Conservation (phyloP, 2,329 filamentous ascomycete species). For the Lizonia empirigonia region DNA sequence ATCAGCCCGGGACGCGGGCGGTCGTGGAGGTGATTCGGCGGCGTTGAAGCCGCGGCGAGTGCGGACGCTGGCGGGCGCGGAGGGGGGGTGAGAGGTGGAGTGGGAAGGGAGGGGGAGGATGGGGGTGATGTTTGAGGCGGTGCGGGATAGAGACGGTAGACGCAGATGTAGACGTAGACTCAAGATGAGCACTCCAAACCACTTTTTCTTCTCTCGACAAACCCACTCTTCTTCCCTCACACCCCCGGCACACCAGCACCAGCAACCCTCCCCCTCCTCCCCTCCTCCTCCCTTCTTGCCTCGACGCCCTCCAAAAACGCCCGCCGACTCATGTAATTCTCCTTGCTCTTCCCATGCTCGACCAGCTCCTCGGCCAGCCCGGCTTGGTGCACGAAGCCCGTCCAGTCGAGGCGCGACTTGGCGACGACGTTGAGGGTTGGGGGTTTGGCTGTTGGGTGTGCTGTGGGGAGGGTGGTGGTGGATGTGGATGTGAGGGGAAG, state of each 20-base stretch:
- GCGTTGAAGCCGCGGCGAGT: slow-evolving; percentile 42
- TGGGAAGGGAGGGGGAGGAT: too few relatives aligned
- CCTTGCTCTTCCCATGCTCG: slow-evolving; percentile 65
- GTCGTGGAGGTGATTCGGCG: slow-evolving; percentile 31
- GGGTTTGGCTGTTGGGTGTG: slow-evolving; percentile 51
- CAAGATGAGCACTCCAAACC: too few relatives aligned
- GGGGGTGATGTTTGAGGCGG: too few relatives aligned
- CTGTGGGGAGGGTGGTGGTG: slow-evolving; percentile 6
- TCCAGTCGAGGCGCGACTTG: slow-evolving; percentile 70
- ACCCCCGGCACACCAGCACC: too few relatives aligned
- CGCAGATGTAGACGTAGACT: too few relatives aligned
- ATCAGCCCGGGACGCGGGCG: slow-evolving; percentile 8
- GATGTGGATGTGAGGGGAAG: too few relatives aligned
- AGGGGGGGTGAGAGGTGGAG: too few relatives aligned
- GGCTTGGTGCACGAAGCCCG: slow-evolving; percentile 65
- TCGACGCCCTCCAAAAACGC: slow-evolving; percentile 67
- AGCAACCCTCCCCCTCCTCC: slow-evolving; percentile 54
- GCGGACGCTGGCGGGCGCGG: too few relatives aligned
- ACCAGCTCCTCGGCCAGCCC: slow-evolving; percentile 67
- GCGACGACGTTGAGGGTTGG: slow-evolving; percentile 70
- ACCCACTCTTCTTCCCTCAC: too few relatives aligned
- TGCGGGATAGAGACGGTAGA: too few relatives aligned
- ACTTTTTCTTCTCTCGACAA: too few relatives aligned
- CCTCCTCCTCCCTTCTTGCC: slow-evolving; percentile 61
- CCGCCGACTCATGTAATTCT: slow-evolving; percentile 65